phyloP scores from a whole-genome alignment of 345 rosid species.

The Lumnitzera littorea region DNA sequence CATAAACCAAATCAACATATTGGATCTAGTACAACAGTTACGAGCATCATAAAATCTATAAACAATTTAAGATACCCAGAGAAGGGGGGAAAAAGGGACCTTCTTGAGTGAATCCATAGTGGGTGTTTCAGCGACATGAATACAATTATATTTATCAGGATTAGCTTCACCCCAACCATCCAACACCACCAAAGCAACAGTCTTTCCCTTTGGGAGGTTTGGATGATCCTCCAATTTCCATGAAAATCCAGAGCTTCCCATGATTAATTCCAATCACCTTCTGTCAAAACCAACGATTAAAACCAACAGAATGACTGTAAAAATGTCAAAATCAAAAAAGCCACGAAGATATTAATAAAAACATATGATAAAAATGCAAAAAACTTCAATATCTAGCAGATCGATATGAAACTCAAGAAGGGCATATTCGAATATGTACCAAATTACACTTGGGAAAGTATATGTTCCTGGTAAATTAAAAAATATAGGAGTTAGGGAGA shows the following conservation, averaged over 20 bases:
- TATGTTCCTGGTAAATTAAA: too few species aligned
- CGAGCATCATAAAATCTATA: background rate
- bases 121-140: conserved; percentile 85
- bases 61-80: too few species aligned
- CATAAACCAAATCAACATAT: too few species aligned
- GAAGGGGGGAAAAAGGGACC: conserved; percentile 16
- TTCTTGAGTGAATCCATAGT: conserved; percentile 86
- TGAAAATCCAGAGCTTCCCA: conserved; percentile 46
- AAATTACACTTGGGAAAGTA: too few species aligned
- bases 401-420: too few species aligned
- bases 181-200: conserved; percentile 67
- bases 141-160: conserved; percentile 78
- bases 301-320: background rate
- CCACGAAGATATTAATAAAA: too few species aligned
- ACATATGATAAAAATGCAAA: too few species aligned
- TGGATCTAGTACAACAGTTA: too few species aligned
- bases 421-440: too few species aligned
- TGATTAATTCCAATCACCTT: conserved; percentile 5
- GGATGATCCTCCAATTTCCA: conserved; percentile 82
- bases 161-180: conserved; percentile 98
- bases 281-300: background rate
- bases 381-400: too few species aligned
- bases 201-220: conserved; percentile 68
- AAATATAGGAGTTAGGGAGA: too few species aligned
- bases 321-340: background rate